Percentiles rank a stretch among this genome's conserved stretches.
Conservation (phyloP, 805 yeast species). For the Kurtzmaniella cleridarum region DNA sequence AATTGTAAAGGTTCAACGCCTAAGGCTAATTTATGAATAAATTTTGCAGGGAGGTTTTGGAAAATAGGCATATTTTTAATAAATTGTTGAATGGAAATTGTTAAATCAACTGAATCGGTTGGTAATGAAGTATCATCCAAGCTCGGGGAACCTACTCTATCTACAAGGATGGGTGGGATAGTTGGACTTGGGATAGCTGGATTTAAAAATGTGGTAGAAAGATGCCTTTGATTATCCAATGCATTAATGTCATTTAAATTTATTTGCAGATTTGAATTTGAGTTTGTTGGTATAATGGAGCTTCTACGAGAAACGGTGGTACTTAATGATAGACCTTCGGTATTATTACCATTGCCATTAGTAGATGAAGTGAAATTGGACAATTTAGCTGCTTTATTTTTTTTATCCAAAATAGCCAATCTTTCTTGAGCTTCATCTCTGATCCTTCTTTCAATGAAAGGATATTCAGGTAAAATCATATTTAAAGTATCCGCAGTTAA, state of each 20-base stretch:
- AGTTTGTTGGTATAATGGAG: too few relatives aligned
- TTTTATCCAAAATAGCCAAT: conserved; percentile 63
- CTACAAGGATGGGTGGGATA: conserved; percentile 13
- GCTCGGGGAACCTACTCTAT: conserved; percentile 5
- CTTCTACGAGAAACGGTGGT: neutral
- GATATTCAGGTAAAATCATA: conserved; percentile 56
- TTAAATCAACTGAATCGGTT: conserved; percentile 41
- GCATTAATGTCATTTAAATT: too few relatives aligned
- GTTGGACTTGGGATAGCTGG: conserved; percentile 11
- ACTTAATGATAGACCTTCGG: neutral
- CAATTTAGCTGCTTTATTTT: conserved; percentile 38
- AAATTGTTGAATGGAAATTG: conserved; percentile 54
- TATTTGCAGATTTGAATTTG: too few relatives aligned
- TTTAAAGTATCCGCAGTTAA: conserved; percentile 60
- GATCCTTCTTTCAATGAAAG: conserved; percentile 59
- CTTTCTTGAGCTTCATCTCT: conserved; percentile 79
- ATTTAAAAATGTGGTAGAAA: conserved; percentile 5
- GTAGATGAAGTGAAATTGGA: neutral
- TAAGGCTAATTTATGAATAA: conserved; percentile 60
- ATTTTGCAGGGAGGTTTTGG: conserved; percentile 48
- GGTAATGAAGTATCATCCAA: conserved; percentile 5
- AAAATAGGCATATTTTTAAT: conserved; percentile 56
- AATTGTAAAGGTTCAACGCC: conserved; percentile 52
- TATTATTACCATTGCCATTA: neutral
- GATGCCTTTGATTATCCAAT: too few relatives aligned